Evolutionary conservation across 2,329 filamentous ascomycete genomes (phyloP), one percentile per base, ranked within the genome.

Genomic region (Cladophialophora psammophila): DNA sequence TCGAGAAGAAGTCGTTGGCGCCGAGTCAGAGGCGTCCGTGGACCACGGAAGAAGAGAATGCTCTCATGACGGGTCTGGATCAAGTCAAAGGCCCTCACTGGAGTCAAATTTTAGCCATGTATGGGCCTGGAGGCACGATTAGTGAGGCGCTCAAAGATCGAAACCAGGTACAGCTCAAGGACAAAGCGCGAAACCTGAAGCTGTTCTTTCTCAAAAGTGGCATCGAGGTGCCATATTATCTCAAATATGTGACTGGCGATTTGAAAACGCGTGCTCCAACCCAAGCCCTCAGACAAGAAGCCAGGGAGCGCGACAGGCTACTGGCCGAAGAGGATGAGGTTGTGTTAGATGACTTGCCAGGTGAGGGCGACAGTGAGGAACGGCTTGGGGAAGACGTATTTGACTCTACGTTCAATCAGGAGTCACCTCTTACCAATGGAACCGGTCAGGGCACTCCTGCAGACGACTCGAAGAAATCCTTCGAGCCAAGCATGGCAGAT

Each of bases 61-160:
- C 93, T 0, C 83, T 97, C 18, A 94, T 97, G 90, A 88, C 91
- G 57, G 93, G 93, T 0, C 86, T 97, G 3, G 93, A 96, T 75
- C 88, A 91, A 76, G 93, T 97, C 55, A 93, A 94, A 76, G 93
- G 93, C 0, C 93, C 93, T 18, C 93, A 97, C 74, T 97, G 93
- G 93, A 94, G 91, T 72, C 93, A 96, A 76, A 97, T 97, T 55
- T 82, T 97, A 12, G 90, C 90, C 1, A 85, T 96, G 50, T 96
- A 94, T 76, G 93, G 93, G 0, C 86, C 88, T 0, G 91, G 90
- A 50, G 93, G 93, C 5, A 91, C 90, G 0, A 87, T 94, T 31
- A 94, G 89, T 55, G 90, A 94, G 72, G 91, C 94, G 31, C 84
- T 85, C 13, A 65, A 63, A 8, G 69, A 73, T 3, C 80, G 86